Evolutionary conservation across 2,329 filamentous ascomycete genomes (phyloP).

Genomic region (Coleophoma cylindrospora): DNA sequence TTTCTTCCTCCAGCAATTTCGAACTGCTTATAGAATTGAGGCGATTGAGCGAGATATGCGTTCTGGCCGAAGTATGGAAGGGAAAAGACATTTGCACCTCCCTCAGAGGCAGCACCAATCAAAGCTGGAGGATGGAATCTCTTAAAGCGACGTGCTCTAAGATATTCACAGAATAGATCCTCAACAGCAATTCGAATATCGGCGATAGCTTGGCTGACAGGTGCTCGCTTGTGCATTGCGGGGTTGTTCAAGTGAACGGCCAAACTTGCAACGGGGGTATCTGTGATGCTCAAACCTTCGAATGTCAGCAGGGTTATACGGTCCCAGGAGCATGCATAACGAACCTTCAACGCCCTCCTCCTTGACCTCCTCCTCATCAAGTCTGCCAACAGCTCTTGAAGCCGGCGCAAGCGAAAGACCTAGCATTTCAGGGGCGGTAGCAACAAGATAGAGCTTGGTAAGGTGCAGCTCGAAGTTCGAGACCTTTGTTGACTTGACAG

Average conservation of each 20-base stretch:
- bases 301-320: slow-evolving; percentile 8
- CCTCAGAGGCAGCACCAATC: slow-evolving; percentile 85
- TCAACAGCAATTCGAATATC: slow-evolving; percentile 37
- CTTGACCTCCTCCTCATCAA: slow-evolving; percentile 51
- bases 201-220: slow-evolving; percentile 82
- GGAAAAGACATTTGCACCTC: slow-evolving; percentile 86
- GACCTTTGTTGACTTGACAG: slow-evolving; percentile 82
- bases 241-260: slow-evolving; percentile 73
- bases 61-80: slow-evolving; percentile 84
- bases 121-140: slow-evolving; percentile 88
- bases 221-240: slow-evolving; percentile 85
- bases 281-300: slow-evolving; percentile 31
- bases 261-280: slow-evolving; percentile 58
- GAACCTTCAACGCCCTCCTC: slow-evolving; percentile 36
- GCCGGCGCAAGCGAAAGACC: slow-evolving; percentile 53
- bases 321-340: background rate
- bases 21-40: slow-evolving; percentile 85
- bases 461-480: slow-evolving; percentile 83
- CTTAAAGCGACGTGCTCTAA: slow-evolving; percentile 69
- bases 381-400: slow-evolving; percentile 50
- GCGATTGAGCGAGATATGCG: slow-evolving; percentile 75
- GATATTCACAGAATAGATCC: slow-evolving; percentile 71
- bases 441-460: slow-evolving; percentile 75
- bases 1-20: slow-evolving; percentile 76
- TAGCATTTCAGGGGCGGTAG: slow-evolving; percentile 52